Evolutionary conservation across 2,329 filamentous ascomycete species (phyloP).

Genomic region (Xylariaceae sp.): DNA sequence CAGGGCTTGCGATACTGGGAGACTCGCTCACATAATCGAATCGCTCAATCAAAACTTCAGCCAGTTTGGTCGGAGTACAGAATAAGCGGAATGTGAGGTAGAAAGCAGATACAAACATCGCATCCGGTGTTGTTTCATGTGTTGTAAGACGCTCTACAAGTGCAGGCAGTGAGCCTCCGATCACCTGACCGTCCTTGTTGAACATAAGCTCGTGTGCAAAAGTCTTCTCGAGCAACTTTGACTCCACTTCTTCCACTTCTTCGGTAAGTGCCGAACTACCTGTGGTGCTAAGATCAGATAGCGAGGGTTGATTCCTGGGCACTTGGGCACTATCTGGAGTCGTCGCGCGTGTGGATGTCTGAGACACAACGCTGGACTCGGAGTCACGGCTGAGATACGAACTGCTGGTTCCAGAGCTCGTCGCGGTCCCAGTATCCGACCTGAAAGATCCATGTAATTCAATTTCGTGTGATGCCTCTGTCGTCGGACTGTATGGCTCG

Average conservation of each 20-base stretch:
- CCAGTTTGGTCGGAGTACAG: conserved; percentile 79
- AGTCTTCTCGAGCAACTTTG: conserved; percentile 86
- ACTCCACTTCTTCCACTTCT: conserved; percentile 80
- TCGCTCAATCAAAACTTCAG: conserved; percentile 83
- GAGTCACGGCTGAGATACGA: conserved; percentile 83
- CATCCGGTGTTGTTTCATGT: conserved; percentile 90
- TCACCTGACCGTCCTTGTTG: conserved; percentile 95
- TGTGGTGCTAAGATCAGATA: conserved; percentile 71
- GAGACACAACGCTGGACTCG: conserved; percentile 79
- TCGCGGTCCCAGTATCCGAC: conserved; percentile 75
- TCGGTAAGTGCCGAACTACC: conserved; percentile 73
- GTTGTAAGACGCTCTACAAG: conserved; percentile 94
- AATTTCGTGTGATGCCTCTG: conserved; percentile 55
- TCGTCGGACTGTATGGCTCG: conserved; percentile 57
- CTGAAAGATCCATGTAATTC: conserved; percentile 61
- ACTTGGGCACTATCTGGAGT: conserved; percentile 73
- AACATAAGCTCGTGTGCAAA: conserved; percentile 90
- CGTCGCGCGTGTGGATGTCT: conserved; percentile 84
- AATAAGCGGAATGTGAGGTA: conserved; percentile 97
- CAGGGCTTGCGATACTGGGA: conserved; percentile 75
- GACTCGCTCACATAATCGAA: conserved; percentile 91
- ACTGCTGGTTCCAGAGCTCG: conserved; percentile 78
- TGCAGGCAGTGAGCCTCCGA: conserved; percentile 86
- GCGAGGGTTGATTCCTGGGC: conserved; percentile 65
- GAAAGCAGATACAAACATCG: conserved; percentile 91